These are phyloP conservation scores for Stemphylium vesicarium DNA, from an alignment of 2,329 filamentous ascomycete genomes.

Conservation along the genomic window DNA sequence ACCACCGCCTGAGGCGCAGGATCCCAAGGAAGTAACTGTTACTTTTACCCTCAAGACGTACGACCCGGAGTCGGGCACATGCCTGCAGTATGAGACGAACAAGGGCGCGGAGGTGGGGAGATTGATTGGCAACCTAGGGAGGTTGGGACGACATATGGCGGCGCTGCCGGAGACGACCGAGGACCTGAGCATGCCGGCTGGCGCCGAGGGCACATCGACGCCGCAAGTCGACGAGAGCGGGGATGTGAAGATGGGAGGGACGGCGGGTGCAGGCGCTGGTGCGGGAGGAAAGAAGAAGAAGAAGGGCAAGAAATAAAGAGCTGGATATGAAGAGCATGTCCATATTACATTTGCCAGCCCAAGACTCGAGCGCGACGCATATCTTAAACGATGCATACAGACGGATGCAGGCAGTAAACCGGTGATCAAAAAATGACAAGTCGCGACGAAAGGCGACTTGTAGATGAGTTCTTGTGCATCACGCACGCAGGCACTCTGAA, in stretches of 20 bases:
- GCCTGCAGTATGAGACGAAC: slow-evolving; percentile 88
- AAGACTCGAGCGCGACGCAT: background rate
- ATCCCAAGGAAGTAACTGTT: slow-evolving; percentile 54
- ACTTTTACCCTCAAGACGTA: slow-evolving; percentile 86
- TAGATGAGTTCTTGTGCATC: background rate
- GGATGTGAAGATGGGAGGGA: slow-evolving; percentile 39
- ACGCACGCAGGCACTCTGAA: background rate
- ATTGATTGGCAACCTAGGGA: slow-evolving; percentile 77
- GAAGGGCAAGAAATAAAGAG: slow-evolving; percentile 57
- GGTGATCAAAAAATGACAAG: background rate
- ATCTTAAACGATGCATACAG: background rate
- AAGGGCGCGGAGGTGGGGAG: slow-evolving; percentile 90
- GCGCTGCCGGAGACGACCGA: slow-evolving; percentile 53
- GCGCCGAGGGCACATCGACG: slow-evolving; percentile 37
- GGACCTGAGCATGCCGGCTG: slow-evolving; percentile 45
- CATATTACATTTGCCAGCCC: background rate
- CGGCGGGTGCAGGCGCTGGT: slow-evolving; percentile 27
- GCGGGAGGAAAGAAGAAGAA: slow-evolving; percentile 58
- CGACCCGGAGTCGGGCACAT: slow-evolving; percentile 79
- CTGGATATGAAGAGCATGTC: background rate
- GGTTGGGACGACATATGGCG: slow-evolving; percentile 70
- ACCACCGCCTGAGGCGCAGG: slow-evolving; percentile 34
- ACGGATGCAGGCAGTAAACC: background rate
- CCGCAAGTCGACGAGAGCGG: slow-evolving; percentile 41
- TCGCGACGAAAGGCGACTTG: background rate